Conservation (phyloP, 164 flowering plant genomes). For the Piper longum region DNA sequence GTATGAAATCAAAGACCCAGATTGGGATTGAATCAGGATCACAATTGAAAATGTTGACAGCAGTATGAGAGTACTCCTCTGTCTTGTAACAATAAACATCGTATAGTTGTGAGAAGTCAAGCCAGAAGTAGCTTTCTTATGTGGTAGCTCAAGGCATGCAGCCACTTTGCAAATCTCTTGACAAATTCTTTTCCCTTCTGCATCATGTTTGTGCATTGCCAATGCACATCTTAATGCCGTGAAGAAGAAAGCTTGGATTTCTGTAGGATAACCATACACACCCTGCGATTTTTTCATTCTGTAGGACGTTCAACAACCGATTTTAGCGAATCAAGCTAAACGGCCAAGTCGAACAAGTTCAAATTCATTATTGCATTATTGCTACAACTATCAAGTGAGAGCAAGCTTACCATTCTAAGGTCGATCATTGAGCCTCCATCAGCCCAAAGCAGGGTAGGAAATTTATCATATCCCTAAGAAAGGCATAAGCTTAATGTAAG, state of each 20-base stretch:
- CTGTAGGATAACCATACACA: slow-evolving; percentile 18
- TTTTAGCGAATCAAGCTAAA: not conserved
- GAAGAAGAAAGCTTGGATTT: slow-evolving; percentile 19
- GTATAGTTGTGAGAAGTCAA: slow-evolving; percentile 16
- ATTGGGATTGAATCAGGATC: slow-evolving; percentile 20
- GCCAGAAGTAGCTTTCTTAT: slow-evolving; percentile 21
- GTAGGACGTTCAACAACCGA: not conserved
- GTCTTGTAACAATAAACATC: slow-evolving; percentile 19
- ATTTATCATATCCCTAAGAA: slow-evolving; percentile 17
- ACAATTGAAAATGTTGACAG: slow-evolving; percentile 17
- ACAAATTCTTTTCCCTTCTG: slow-evolving; percentile 17
- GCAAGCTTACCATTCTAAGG: slow-evolving; percentile 14
- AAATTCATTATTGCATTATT: too few relatives aligned
- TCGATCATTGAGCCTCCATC: slow-evolving; percentile 21
- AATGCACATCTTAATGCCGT: slow-evolving; percentile 18
- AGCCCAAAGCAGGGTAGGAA: slow-evolving; percentile 18
- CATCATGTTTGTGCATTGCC: slow-evolving; percentile 12
- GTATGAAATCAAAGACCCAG: slow-evolving; percentile 23
- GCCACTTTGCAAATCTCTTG: slow-evolving; percentile 13
- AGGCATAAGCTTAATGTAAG: slow-evolving; percentile 13
- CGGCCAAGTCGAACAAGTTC: too few relatives aligned
- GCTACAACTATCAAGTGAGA: not conserved
- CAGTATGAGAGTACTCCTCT: slow-evolving; percentile 21
- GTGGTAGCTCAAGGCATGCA: slow-evolving; percentile 19
- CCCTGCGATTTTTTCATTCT: slow-evolving; percentile 6